Evolutionary conservation across 495 filamentous ascomycete species (phyloP).

Genomic region (Podospora tetraspora): DNA sequence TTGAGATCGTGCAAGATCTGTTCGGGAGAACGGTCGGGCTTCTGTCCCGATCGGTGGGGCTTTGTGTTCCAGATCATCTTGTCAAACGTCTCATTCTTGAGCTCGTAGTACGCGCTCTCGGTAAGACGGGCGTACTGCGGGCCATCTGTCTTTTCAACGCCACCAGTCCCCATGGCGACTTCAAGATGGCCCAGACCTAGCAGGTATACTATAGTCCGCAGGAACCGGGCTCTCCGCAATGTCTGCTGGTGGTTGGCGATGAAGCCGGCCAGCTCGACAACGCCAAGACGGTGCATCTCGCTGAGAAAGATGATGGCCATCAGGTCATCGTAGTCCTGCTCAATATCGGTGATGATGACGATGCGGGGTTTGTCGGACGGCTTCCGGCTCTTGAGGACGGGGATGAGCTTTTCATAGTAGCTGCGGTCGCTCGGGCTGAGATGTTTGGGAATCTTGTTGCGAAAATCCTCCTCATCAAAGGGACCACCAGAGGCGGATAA

Average conservation of each 20-base stretch:
- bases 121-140: not conserved
- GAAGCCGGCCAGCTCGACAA: constrained; percentile 15
- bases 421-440: not conserved
- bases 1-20: not conserved
- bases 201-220: constrained; percentile 13
- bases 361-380: constrained; percentile 15
- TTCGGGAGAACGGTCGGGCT: not conserved
- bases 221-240: constrained; percentile 12
- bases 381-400: constrained; percentile 5
- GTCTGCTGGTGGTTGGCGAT: constrained; percentile 18
- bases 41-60: not conserved
- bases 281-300: constrained; percentile 24
- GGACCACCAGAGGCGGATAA: not conserved
- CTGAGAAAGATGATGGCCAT: constrained; percentile 20
- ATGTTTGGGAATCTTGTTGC: not conserved
- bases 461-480: not conserved
- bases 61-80: not conserved
- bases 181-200: constrained; percentile 6
- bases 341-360: constrained; percentile 17
- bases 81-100: constrained; percentile 16
- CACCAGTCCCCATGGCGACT: constrained; percentile 13
- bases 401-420: constrained; percentile 8
- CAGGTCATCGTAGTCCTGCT: constrained; percentile 23
- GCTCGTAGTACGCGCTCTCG: constrained; percentile 12
- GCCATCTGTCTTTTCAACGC: not conserved